Percentiles rank a stretch among this genome's conserved stretches.
Conservation (phyloP, 768 basidiomycete genomes). For the Boletus huronensis region DNA sequence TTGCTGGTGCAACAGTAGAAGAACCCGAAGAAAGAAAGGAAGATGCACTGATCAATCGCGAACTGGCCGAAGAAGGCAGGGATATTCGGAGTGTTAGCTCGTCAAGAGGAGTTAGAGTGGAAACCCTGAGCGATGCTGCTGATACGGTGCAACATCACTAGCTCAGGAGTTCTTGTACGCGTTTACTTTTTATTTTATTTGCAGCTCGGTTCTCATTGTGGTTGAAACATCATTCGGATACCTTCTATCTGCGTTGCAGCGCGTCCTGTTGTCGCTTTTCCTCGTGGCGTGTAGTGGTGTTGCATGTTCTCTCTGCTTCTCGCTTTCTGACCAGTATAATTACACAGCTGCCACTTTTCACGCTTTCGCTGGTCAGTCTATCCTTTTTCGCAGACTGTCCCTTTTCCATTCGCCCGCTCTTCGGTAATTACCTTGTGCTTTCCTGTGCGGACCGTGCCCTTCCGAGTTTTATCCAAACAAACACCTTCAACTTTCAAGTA, state of each 20-base stretch:
- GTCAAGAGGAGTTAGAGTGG: slow-evolving; percentile 75
- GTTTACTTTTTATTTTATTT: slow-evolving; percentile 36
- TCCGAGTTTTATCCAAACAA: slow-evolving; percentile 16
- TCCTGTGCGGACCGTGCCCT: slow-evolving; percentile 19
- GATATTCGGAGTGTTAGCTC: slow-evolving; percentile 83
- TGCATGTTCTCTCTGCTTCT: slow-evolving; percentile 26
- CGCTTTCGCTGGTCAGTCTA: slow-evolving; percentile 21
- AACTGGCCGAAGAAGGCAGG: slow-evolving; percentile 86
- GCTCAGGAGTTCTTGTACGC: slow-evolving; percentile 35
- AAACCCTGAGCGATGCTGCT: slow-evolving; percentile 57
- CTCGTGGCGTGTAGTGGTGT: slow-evolving; percentile 30
- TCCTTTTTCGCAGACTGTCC: slow-evolving; percentile 24
- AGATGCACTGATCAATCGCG: slow-evolving; percentile 52
- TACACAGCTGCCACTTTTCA: slow-evolving; percentile 28
- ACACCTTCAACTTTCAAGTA: slow-evolving; percentile 19
- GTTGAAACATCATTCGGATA: slow-evolving; percentile 34
- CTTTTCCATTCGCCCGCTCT: slow-evolving; percentile 24
- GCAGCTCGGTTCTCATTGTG: slow-evolving; percentile 32
- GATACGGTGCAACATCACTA: slow-evolving; percentile 47
- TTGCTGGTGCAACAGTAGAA: slow-evolving; percentile 64
- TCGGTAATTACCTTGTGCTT: slow-evolving; percentile 30
- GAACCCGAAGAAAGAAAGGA: slow-evolving; percentile 48
- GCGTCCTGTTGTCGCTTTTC: slow-evolving; percentile 29
- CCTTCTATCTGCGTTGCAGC: slow-evolving; percentile 29
- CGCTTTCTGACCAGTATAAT: slow-evolving; percentile 30